Base-by-base conservation (phyloP, 2,329 filamentous ascomycete species). In the Colletotrichum tanaceti region DNA sequence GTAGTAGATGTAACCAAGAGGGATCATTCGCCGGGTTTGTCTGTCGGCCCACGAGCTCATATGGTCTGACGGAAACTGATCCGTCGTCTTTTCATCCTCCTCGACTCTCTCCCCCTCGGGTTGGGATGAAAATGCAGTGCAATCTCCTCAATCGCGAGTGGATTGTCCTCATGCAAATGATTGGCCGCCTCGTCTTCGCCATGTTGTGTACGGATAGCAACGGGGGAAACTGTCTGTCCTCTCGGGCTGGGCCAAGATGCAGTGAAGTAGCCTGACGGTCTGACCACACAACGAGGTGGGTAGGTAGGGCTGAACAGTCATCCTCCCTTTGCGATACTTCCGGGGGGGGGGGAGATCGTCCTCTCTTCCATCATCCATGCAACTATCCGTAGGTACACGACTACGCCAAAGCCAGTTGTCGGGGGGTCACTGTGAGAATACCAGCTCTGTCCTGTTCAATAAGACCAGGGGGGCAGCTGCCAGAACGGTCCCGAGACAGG, bases 101-200 rank as follows among this genome's bases (percentile, higher is more conserved):
- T 35, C 32, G 32, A 35, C 32, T 35, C 9, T 10, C 32, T 10
- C 2, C 28, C 28, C 16, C 50, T 55, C 16, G 14, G 20, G 41
- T 5, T 41, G 24, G 39, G n/a, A 24, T 47, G 3, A 63, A 47
- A 63, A 47, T 18, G 50, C 39, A 47, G 50, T 47, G 59, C 1
- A 20, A 39, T 28, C 41, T 5, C 20, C 49, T 54, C 46, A 55
- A 50, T 39, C 50, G 32, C 32, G 32, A 32, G 7, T 35, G 32
- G 1, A 10, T 35, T 35, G 7, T 55, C 52, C 52, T 55, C 52
- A 38, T 55, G 11, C 11, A 24, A 41, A n/a, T 5, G 2, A 16
- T 35, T 10, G 32, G 32, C 32, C 32, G 18, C n/a, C 13, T 24
- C 5, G n/a, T 18, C 13, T 7, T 14, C n/a, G 22, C 5, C 9